A percentile compares a stretch with the other conserved stretches of the same genome.
Evolutionary conservation across 31 red algal genomes (phyloP).

Genomic region (Bonnemaisonia californica): DNA sequence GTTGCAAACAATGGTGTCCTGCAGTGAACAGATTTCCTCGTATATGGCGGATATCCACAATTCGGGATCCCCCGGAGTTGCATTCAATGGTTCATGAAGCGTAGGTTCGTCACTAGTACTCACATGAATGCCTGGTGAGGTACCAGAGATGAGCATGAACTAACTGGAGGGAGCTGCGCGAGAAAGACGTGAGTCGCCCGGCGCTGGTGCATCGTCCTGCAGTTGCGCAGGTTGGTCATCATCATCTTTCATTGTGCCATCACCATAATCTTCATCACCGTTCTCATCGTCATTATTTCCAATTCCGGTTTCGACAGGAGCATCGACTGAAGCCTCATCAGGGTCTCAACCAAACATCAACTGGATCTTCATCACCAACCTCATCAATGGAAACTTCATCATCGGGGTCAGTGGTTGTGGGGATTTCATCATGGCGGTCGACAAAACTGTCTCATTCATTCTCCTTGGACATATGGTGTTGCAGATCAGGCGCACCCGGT

Average conservation of each 20-base stretch:
- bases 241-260: too few species aligned
- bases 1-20: neutral
- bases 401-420: neutral
- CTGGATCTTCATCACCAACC: too few species aligned
- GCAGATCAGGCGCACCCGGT: neutral
- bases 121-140: neutral
- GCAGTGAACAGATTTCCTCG: conserved; percentile 13
- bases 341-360: neutral
- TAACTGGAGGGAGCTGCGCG: neutral
- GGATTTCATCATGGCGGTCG: too few species aligned
- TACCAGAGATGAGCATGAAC: neutral
- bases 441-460: neutral
- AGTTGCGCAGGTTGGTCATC: too few species aligned
- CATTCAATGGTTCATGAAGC: conserved; percentile 24
- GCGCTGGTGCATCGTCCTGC: neutral
- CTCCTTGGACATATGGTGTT: too few species aligned
- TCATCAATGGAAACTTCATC: conserved; percentile 10
- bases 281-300: neutral
- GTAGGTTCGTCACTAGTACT: conserved; percentile 28
- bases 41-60: conserved; percentile 16
- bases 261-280: neutral
- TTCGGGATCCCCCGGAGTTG: neutral
- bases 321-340: too few species aligned
- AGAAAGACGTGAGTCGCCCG: neutral
- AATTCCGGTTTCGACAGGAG: too few species aligned